Evolutionary conservation across 371 early-diverging fungal species (phyloP).

Genomic region (Actinomucor elegans): DNA sequence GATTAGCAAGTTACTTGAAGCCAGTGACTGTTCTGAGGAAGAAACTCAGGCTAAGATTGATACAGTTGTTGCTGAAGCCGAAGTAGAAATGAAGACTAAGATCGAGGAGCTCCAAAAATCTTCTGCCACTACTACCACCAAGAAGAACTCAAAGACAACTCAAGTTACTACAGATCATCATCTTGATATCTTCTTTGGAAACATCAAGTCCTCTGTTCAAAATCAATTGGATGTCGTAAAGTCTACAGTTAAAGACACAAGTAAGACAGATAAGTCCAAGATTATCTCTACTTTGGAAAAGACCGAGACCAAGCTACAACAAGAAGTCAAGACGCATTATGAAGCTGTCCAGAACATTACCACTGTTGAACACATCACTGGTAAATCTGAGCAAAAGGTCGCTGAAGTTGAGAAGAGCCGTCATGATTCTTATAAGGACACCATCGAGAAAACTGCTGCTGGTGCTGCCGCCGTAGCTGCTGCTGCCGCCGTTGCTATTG

Average conservation of each 20-base stretch:
- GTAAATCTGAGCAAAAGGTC: conserved; percentile 1
- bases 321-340: conserved; percentile 14
- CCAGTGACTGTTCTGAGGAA: conserved; percentile 17
- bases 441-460: conserved; percentile 21
- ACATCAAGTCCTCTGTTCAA: conserved; percentile 25
- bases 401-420: conserved; percentile 5
- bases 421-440: conserved; percentile 19
- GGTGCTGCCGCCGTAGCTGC: conserved; percentile 27
- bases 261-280: conserved; percentile 18
- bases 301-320: conserved; percentile 14
- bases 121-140: neutral
- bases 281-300: conserved; percentile 17
- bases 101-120: conserved; percentile 17
- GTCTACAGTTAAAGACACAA: conserved; percentile 18
- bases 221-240: conserved; percentile 26
- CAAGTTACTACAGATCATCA: conserved; percentile 20
- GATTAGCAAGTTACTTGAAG: conserved; percentile 18
- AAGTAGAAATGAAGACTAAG: conserved; percentile 31
- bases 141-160: neutral
- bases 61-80: conserved; percentile 22
- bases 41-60: conserved; percentile 22
- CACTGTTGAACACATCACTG: conserved; percentile 17
- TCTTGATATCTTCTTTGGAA: conserved; percentile 33
- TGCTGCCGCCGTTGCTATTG: conserved; percentile 25
- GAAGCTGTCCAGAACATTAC: conserved; percentile 22